These are phyloP conservation scores for Candida mesenterica DNA, from an alignment of 1,139 yeast species.

Conservation along the genomic window DNA sequence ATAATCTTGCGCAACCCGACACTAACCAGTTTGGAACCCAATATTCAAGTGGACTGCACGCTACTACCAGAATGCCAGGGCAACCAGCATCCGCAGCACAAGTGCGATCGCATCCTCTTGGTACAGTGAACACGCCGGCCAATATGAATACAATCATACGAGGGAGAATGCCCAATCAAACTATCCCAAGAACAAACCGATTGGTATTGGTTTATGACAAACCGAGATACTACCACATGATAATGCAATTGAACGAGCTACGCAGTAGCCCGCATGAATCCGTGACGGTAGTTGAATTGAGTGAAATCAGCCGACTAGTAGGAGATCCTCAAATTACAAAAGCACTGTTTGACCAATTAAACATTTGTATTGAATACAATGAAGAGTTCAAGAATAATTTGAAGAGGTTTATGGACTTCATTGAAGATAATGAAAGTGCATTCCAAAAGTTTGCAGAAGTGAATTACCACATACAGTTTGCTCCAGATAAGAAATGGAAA, in stretches of 20 bases:
- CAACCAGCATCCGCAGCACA: no score
- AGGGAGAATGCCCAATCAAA: neutral
- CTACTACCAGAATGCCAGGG: no score
- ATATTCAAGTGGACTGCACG: no score
- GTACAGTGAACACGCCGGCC: no score
- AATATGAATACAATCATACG: no score
- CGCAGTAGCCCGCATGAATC: constrained; percentile 20
- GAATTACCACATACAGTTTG: constrained; percentile 40
- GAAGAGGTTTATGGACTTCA: constrained; percentile 21
- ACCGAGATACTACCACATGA: constrained; percentile 31
- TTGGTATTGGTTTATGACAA: constrained; percentile 33
- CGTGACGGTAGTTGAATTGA: constrained; percentile 23
- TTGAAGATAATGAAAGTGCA: constrained; percentile 16
- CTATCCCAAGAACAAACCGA: constrained; percentile 17
- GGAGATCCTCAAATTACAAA: constrained; percentile 12
- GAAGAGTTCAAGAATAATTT: constrained; percentile 28
- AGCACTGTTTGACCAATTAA: constrained; percentile 24
- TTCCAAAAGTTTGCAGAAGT: constrained; percentile 24
- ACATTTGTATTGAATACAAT: constrained; percentile 37
- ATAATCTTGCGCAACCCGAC: no score
- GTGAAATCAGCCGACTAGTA: constrained; percentile 15
- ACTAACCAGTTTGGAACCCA: no score
- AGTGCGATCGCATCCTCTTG: no score
- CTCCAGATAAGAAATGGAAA: constrained; percentile 34
- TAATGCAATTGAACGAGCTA: constrained; percentile 26